Percentiles rank a stretch among this genome's conserved stretches.
Conservation (phyloP, 129 eudicot species). For the Tagetes patula region DNA sequence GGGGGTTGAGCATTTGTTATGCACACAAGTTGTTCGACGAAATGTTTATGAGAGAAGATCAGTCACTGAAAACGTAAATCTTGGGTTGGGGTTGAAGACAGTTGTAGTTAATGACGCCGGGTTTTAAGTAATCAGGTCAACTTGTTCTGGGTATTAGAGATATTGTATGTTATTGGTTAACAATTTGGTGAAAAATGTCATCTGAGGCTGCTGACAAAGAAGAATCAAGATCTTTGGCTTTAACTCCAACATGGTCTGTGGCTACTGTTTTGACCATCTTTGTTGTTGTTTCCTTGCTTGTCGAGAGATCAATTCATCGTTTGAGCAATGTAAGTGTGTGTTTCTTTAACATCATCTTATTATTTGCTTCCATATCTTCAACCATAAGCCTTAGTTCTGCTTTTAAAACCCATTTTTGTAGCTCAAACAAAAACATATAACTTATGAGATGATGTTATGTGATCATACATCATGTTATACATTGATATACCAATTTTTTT, state of each 20-base stretch:
- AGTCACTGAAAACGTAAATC: neutral
- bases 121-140: conserved; percentile 16
- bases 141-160: neutral
- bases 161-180: neutral
- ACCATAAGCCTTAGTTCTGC: neutral
- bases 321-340: conserved; percentile 66
- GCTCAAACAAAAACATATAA: neutral
- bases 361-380: neutral
- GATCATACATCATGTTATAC: neutral
- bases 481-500: neutral
- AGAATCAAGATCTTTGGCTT: conserved; percentile 88
- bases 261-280: conserved; percentile 91
- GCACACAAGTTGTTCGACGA: conserved; percentile 27
- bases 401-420: neutral
- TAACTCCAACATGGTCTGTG: conserved; percentile 99
- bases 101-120: conserved; percentile 7
- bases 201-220: conserved; percentile 39
- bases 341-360: too few relatives aligned
- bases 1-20: conserved; percentile 15
- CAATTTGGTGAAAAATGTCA: conserved; percentile 29
- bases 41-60: conserved; percentile 31
- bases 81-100: conserved; percentile 13
- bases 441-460: neutral
- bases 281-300: conserved; percentile 93
- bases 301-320: conserved; percentile 91